Base-by-base conservation (phyloP, 2,329 filamentous ascomycete genomes). In the Fusarium sp. region DNA sequence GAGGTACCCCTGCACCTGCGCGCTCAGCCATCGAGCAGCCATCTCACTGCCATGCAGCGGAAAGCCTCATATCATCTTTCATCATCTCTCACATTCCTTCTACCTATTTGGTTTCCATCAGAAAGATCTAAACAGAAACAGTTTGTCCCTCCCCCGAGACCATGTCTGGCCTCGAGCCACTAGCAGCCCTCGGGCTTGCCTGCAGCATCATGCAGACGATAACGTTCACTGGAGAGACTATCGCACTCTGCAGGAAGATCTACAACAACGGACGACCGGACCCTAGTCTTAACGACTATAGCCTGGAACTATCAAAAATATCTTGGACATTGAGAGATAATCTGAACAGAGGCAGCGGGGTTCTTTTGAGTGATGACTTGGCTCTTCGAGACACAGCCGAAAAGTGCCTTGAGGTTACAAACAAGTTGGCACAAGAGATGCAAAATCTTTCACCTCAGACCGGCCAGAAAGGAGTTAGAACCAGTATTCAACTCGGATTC, bases 161-260 rank as follows among this genome's bases (percentile, higher is more conserved):
- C 11, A 38, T 57, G 53, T 38, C 53, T 38, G 53, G 33, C 31
- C 33, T 57, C 3, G 53, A 57, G 16, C 53, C 53, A 12, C 6
- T 57, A 5, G 53, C 14, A 17, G 53, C 53, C 53, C 22, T 57
- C 3, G 53, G 53, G 33, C 53, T 57, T 12, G 53, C 53, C 9
- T 57, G 53, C 33, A 57, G 35, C 33, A 7, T 57, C 33, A 57
- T 57, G 53, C 53, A 57, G 10, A 36, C 22, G 20, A 38, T 38
- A 17, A 24, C 53, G 4, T 57, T 57, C 33, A 7, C 53, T 9
- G 53, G 53, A 4, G 9, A 57, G 33, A 36, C 53, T 8, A 9
- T 57, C 8, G 38, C 53, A 4, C 20, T 57, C 16, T 57, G 33
- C 16, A 22, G 16, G 20, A 35, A 27, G 20, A 38, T 57, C 33